Evolutionary conservation across 2,329 filamentous ascomycete genomes (phyloP).

Genomic region (Cercospora sojina): DNA sequence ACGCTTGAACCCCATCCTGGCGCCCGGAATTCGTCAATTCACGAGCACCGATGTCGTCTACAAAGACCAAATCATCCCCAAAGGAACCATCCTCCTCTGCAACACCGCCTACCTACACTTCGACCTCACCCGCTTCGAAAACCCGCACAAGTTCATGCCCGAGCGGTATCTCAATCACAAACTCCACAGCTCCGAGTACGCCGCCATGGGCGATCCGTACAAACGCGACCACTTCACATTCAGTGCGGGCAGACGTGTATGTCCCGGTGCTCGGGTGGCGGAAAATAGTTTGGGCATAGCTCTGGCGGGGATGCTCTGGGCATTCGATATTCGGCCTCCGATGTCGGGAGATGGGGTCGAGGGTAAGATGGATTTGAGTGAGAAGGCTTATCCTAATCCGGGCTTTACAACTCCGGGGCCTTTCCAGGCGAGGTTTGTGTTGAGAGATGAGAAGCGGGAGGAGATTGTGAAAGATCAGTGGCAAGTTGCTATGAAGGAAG

Average conservation of each 20-base stretch:
- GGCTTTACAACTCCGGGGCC: background rate
- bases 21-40: background rate
- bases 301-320: background rate
- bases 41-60: slow-evolving; percentile 2
- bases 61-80: slow-evolving; percentile 2
- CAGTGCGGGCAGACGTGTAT: background rate
- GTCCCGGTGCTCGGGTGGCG: background rate
- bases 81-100: background rate
- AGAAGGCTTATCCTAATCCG: background rate
- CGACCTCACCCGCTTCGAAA: background rate
- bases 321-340: background rate
- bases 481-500: background rate
- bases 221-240: background rate
- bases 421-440: background rate
- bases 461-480: background rate
- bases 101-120: background rate
- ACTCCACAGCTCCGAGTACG: background rate
- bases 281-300: background rate
- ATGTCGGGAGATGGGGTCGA: background rate
- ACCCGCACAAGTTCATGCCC: background rate
- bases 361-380: background rate
- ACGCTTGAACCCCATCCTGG: background rate
- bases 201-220: background rate
- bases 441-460: background rate
- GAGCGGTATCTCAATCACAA: background rate